Base-by-base conservation (phyloP, 2,329 filamentous ascomycete genomes). In the Polychaeton citri region DNA sequence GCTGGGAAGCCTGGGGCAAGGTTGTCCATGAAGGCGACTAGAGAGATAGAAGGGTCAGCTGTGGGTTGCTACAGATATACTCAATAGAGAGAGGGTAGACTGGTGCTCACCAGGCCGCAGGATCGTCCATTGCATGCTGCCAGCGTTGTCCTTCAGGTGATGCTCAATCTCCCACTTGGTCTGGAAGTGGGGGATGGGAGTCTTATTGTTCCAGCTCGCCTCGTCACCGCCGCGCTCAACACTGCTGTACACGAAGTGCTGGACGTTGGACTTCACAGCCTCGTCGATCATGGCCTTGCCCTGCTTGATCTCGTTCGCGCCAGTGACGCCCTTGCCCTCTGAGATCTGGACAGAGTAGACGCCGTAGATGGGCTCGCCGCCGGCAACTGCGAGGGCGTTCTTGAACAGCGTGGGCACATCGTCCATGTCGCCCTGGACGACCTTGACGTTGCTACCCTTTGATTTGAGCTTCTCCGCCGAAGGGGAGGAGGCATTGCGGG, bases 21-120 rank as follows among this genome's bases (percentile, higher is more conserved):
- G 54, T 79, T 75, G 39, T 80, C 75, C 62, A 78, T 72, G 56
- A 80, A 80, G 2, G 70, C 71, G 2, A 71, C 68, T 0, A 74
- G 8, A 18, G 16, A 12, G 18, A 32, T 15, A 7, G 4, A 28
- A 10, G 18, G 10, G 10, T 32, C 9, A 32, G 30, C 30, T 28
- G 3, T 28, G 7, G 4, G 24, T 4, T 7, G 7, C 12, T 28
- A 28, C 12, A 28, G 7, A 24, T 28, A 15, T 12, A 28, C 12
- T 5, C 24, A 7, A 28, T 15, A 28, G 7, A 3, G 7, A 6
- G 12, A 17, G 4, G 30, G 17, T 15, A 16, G 8, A 26, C 8
- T 26, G 8, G 8, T 8, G 32, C 39, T 28, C 38, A 41, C 39
- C 39, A 20, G 39, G 39, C 10, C 74, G 64, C 3, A 79, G 54